These are phyloP conservation scores for Pleoardoris graminearum DNA, from an alignment of 2,329 filamentous ascomycete genomes.

Conservation along the genomic window DNA sequence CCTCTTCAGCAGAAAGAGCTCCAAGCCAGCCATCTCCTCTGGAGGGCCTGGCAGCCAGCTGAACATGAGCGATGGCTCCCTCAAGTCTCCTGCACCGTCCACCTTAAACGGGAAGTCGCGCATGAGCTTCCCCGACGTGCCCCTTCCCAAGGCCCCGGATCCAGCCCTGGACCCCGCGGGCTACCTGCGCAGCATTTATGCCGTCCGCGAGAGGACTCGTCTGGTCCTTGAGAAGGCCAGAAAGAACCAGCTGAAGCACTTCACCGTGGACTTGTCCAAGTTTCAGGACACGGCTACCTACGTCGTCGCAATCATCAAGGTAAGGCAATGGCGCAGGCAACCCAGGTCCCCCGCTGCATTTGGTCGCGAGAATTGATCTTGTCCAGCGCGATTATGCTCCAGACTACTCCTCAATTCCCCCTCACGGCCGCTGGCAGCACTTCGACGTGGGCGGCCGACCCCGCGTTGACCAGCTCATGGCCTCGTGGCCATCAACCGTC, in stretches of 20 bases:
- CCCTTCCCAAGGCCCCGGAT: constrained; percentile 83
- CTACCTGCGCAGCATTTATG: constrained; percentile 86
- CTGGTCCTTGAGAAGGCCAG: constrained; percentile 77
- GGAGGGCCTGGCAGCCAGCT: constrained; percentile 39
- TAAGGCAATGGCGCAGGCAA: constrained; percentile 47
- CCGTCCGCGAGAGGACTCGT: constrained; percentile 78
- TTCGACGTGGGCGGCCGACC: constrained; percentile 80
- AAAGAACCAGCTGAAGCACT: constrained; percentile 77
- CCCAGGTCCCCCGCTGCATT: background rate
- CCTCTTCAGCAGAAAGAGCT: constrained; percentile 57
- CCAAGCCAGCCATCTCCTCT: constrained; percentile 44
- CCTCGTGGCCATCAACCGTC: constrained; percentile 68
- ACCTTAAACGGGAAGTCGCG: constrained; percentile 43
- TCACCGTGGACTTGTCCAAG: constrained; percentile 84
- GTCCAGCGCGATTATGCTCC: constrained; percentile 70
- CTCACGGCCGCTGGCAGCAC: constrained; percentile 85
- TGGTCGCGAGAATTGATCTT: constrained; percentile 1
- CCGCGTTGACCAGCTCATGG: constrained; percentile 70
- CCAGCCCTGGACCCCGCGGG: constrained; percentile 84
- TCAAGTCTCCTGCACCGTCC: constrained; percentile 54
- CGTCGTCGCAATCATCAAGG: constrained; percentile 94
- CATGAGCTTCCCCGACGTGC: constrained; percentile 68
- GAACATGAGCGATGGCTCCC: constrained; percentile 52
- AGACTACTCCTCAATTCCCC: constrained; percentile 73
- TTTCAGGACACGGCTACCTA: constrained; percentile 83